Evolutionary conservation across 2,329 filamentous ascomycete species (phyloP).

Genomic region (Sclerotiophoma versabilis): DNA sequence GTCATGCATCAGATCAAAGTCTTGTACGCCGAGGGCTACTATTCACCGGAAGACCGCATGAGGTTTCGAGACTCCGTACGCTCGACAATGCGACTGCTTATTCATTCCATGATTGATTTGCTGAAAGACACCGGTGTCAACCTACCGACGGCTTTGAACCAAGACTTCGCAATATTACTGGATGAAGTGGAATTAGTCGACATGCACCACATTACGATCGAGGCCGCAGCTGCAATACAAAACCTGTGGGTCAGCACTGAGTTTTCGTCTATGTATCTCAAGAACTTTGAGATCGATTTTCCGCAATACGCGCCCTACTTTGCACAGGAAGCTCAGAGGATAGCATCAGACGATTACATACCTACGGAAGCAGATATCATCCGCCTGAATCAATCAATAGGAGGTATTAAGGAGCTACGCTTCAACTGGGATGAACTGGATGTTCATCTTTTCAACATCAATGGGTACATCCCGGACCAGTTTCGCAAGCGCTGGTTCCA

Average conservation of each 20-base stretch:
- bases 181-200: constrained; percentile 44
- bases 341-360: constrained; percentile 38
- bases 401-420: constrained; percentile 45
- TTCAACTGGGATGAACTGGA: constrained; percentile 47
- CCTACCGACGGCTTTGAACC: constrained; percentile 33
- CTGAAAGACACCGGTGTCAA: constrained; percentile 45
- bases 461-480: constrained; percentile 38
- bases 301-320: constrained; percentile 46
- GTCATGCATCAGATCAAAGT: constrained; percentile 49
- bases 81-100: constrained; percentile 41
- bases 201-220: constrained; percentile 32
- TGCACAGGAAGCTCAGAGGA: constrained; percentile 36
- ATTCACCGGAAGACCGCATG: constrained; percentile 39
- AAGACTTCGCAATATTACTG: constrained; percentile 43
- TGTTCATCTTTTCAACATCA: constrained; percentile 47
- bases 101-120: constrained; percentile 46
- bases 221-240: constrained; percentile 36
- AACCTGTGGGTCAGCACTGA: constrained; percentile 39
- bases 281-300: constrained; percentile 48
- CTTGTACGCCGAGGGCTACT: constrained; percentile 45
- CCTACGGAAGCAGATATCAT: constrained; percentile 46
- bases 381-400: constrained; percentile 38
- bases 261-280: constrained; percentile 43
- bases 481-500: constrained; percentile 48
- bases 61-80: constrained; percentile 35